Evolutionary conservation across 2,329 filamentous ascomycete genomes (phyloP).

Genomic region (Hypoxylon sp.): DNA sequence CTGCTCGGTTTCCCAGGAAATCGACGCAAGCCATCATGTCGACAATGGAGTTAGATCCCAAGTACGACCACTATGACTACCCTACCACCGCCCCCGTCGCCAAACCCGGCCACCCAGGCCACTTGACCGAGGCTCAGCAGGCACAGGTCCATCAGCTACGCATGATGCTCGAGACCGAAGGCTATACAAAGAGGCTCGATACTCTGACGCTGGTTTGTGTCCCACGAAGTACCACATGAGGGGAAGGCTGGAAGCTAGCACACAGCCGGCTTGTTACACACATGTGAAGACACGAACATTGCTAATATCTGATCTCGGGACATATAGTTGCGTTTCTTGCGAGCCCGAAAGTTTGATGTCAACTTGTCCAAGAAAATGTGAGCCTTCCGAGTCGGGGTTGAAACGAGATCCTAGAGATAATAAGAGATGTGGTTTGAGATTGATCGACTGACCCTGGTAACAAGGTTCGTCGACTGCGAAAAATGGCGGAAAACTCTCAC

Average conservation of each 20-base stretch:
- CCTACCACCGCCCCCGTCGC: constrained; percentile 80
- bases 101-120: constrained; percentile 84
- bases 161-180: constrained; percentile 83
- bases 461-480: constrained; percentile 90
- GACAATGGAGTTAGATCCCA: constrained; percentile 77
- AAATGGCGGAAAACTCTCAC: constrained; percentile 85
- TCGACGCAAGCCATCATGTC: constrained; percentile 34
- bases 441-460: constrained; percentile 20
- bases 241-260: background rate
- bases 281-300: background rate
- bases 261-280: background rate
- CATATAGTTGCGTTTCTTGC: constrained; percentile 83
- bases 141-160: constrained; percentile 90
- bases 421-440: constrained; percentile 4
- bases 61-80: constrained; percentile 97
- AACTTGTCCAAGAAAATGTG: constrained; percentile 88
- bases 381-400: constrained; percentile 52
- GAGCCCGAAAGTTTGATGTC: constrained; percentile 96
- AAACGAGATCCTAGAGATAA: constrained; percentile 6
- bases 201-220: constrained; percentile 84
- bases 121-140: constrained; percentile 88
- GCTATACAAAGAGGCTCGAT: constrained; percentile 86
- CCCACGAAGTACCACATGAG: constrained; percentile 1
- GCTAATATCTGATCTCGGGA: constrained; percentile 36
- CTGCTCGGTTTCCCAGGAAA: constrained; percentile 36